Evolutionary conservation across 2,329 filamentous ascomycete genomes (phyloP), one percentile per base, ranked within the genome.

Genomic region (Cercospora sp.): DNA sequence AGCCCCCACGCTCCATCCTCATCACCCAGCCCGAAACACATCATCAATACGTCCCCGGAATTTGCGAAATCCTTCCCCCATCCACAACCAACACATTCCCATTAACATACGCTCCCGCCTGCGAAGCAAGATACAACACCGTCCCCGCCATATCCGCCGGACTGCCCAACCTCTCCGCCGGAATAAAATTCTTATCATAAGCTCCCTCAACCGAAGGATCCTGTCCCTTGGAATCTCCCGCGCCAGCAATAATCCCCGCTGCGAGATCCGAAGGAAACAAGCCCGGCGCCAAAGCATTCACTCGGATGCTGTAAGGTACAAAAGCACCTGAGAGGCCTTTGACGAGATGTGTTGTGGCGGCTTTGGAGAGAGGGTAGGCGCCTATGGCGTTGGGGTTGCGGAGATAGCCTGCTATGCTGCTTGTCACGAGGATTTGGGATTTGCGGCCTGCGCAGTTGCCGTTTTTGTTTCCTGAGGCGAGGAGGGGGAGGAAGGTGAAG

Each of bases 251-350:
- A 67, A 85, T 80, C 2, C 79, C 77, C 0, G 81, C 82, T 0
- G 87, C 83, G 84, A 90, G 86, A 63, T 91, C 88, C 42, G 85
- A 88, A 3, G 87, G 85, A 74, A 89, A 91, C 40, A 91, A 61
- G 1, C 85, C 85, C 3, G 85, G 84, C 16, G 84, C 81, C 48
- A 87, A 76, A 0, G 81, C 82, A 74, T 87, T 87, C 16, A 83
- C 80, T 0, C 85, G 79, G 55, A 87, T 86, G 16, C 76, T 72
- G 62, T 76, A 82, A 23, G 69, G 79, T 36, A 69, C 83, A 68
- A 77, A 72, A 1, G 74, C 72, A 0, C 82, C 84, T 0, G 83
- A 76, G 16, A 86, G 75, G 65, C 80, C 76, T 76, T 87, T 87
- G 33, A 84, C 79, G 64, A 86, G 66, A 68, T 85, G 82, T 4